Evolutionary conservation across 2,329 filamentous ascomycete genomes (phyloP).

Genomic region (Huntiella decipiens): DNA sequence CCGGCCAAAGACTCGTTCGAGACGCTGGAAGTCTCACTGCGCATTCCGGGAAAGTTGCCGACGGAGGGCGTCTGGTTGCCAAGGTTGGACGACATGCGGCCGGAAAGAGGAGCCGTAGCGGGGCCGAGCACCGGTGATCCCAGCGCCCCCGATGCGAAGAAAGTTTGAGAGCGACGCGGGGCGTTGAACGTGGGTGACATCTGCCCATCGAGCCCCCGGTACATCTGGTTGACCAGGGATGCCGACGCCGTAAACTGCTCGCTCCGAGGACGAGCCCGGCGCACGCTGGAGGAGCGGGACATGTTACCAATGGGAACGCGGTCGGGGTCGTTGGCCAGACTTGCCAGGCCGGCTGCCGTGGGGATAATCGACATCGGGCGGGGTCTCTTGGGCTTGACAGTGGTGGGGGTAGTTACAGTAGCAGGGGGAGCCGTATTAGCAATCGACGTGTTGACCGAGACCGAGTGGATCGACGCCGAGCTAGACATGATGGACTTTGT

Average conservation of each 20-base stretch:
- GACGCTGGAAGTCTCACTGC: slow-evolving; percentile 43
- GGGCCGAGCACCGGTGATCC: slow-evolving; percentile 16
- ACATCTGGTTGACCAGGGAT: slow-evolving; percentile 69
- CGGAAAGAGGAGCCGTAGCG: slow-evolving; percentile 23
- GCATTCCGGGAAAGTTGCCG: slow-evolving; percentile 56
- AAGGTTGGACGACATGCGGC: slow-evolving; percentile 28
- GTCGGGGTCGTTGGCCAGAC: slow-evolving; percentile 43
- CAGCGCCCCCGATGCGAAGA: slow-evolving; percentile 37
- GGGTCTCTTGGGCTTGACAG: slow-evolving; percentile 24
- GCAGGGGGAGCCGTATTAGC: slow-evolving; percentile 7
- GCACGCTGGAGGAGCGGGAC: slow-evolving; percentile 33
- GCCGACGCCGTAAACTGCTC: slow-evolving; percentile 44
- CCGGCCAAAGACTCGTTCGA: slow-evolving; percentile 42
- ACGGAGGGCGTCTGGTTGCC: slow-evolving; percentile 24
- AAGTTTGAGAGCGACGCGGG: slow-evolving; percentile 41
- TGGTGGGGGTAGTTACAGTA: slow-evolving; percentile 11
- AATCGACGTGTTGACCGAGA: slow-evolving; percentile 26
- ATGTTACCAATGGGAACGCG: slow-evolving; percentile 50
- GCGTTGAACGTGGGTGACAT: slow-evolving; percentile 39
- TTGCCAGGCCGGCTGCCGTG: slow-evolving; percentile 16
- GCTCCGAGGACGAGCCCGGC: slow-evolving; percentile 39
- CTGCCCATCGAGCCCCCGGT: slow-evolving; percentile 50
- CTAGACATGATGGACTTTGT: slow-evolving; percentile 28
- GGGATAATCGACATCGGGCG: slow-evolving; percentile 41
- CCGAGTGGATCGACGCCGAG: slow-evolving; percentile 24